phyloP scores from a whole-genome alignment of 2,329 filamentous ascomycete species.

The Arthrobotrys sinensis region DNA sequence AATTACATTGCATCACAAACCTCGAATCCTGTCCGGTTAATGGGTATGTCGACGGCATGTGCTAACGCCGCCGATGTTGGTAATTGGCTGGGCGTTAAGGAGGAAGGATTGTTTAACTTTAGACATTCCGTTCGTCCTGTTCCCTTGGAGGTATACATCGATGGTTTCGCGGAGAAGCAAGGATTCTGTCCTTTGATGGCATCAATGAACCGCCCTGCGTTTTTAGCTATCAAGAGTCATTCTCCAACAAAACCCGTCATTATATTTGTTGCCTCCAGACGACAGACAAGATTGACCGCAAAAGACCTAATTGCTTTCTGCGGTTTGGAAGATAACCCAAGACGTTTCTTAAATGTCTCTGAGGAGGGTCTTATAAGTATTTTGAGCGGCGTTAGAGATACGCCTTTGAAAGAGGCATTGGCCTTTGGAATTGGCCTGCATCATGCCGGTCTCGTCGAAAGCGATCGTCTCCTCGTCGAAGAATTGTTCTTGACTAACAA shows the following conservation, averaged over 20 bases:
- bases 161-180: slow-evolving; percentile 93
- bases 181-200: slow-evolving; percentile 99
- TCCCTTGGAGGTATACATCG: slow-evolving; percentile 94
- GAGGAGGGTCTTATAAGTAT: slow-evolving; percentile 94
- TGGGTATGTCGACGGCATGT: slow-evolving; percentile 99
- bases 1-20: slow-evolving; percentile 98
- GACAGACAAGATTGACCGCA: slow-evolving; percentile 94
- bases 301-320: slow-evolving; percentile 98
- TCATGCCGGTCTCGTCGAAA: slow-evolving; percentile 95
- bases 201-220: slow-evolving; percentile 98
- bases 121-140: slow-evolving; percentile 96
- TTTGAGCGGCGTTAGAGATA: slow-evolving; percentile 90
- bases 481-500: slow-evolving; percentile 98
- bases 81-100: slow-evolving; percentile 97
- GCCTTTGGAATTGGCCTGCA: slow-evolving; percentile 97
- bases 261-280: slow-evolving; percentile 94
- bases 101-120: slow-evolving; percentile 88
- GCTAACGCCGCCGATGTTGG: slow-evolving; percentile 94
- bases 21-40: slow-evolving; percentile 86
- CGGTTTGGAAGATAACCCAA: slow-evolving; percentile 97
- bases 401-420: slow-evolving; percentile 90
- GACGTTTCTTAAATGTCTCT: slow-evolving; percentile 91
- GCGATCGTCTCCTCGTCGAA: slow-evolving; percentile 90
- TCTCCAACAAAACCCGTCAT: slow-evolving; percentile 97
- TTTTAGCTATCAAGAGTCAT: slow-evolving; percentile 95